Percentiles rank a stretch among this genome's conserved stretches.
These are phyloP conservation scores for Malassezia nana DNA, from an alignment of 1,284 basidiomycete species.

Conservation along the genomic window DNA sequence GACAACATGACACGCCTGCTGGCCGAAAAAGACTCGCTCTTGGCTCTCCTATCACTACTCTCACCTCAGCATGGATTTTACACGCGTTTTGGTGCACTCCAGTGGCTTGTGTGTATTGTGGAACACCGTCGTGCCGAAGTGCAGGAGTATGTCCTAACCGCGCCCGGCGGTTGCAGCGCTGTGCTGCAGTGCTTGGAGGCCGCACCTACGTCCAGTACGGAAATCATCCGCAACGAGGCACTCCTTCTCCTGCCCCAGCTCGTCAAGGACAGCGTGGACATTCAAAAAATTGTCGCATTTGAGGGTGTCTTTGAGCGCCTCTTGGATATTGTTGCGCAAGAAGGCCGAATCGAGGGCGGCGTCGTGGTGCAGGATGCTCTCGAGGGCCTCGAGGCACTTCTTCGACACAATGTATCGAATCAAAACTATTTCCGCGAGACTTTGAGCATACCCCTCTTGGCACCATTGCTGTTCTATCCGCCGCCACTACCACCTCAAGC, in stretches of 20 bases:
- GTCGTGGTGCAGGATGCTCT: slow-evolving; percentile 77
- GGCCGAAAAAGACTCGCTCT: slow-evolving; percentile 61
- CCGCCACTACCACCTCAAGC: slow-evolving; percentile 52
- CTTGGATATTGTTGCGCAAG: slow-evolving; percentile 73
- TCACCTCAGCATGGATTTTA: slow-evolving; percentile 58
- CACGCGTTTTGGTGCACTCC: slow-evolving; percentile 72
- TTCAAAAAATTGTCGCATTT: slow-evolving; percentile 94
- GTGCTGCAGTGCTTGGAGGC: slow-evolving; percentile 58
- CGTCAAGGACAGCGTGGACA: slow-evolving; percentile 75
- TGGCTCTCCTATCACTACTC: slow-evolving; percentile 64
- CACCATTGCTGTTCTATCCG: slow-evolving; percentile 76
- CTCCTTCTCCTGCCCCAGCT: slow-evolving; percentile 73
- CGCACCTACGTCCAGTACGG: slow-evolving; percentile 37
- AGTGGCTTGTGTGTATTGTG: slow-evolving; percentile 73
- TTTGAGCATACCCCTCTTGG: slow-evolving; percentile 67
- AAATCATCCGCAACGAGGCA: slow-evolving; percentile 46
- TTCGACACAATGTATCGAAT: slow-evolving; percentile 88
- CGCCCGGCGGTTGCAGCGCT: slow-evolving; percentile 60
- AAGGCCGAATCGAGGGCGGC: slow-evolving; percentile 80
- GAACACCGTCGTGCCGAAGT: slow-evolving; percentile 59
- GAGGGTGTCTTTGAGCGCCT: slow-evolving; percentile 93
- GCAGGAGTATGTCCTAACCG: slow-evolving; percentile 78
- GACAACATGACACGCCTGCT: slow-evolving; percentile 64
- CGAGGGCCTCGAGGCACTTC: slow-evolving; percentile 68
- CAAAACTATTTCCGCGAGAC: slow-evolving; percentile 97